Evolutionary conservation across 345 rosid genomes (phyloP).

Genomic region (Firmiana major): DNA sequence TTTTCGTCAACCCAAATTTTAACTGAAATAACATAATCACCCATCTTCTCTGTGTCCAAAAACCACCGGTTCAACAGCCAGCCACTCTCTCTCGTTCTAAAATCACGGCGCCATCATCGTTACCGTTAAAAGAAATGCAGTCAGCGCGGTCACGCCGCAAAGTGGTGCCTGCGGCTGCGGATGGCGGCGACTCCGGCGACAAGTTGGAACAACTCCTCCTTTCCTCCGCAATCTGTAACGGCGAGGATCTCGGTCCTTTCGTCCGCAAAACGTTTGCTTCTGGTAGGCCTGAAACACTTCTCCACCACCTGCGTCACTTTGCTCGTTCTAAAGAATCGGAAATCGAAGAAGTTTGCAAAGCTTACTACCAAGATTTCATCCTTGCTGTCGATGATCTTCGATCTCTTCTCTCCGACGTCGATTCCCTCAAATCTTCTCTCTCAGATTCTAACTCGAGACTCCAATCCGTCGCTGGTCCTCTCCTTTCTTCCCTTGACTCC

Average conservation of each 20-base stretch:
- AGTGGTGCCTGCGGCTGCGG: constrained; percentile 42
- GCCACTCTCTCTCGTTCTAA: constrained; percentile 2
- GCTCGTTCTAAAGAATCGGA: constrained; percentile 88
- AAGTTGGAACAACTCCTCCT: constrained; percentile 80
- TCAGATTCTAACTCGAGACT: constrained; percentile 82
- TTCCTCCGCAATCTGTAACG: constrained; percentile 88
- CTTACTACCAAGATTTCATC: constrained; percentile 96
- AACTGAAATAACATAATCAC: not conserved
- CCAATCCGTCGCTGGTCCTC: constrained; percentile 80
- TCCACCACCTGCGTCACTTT: constrained; percentile 81
- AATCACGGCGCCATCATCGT: constrained; percentile 16
- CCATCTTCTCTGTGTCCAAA: constrained; percentile 5
- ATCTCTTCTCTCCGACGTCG: constrained; percentile 96
- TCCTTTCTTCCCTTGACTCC: constrained; percentile 68
- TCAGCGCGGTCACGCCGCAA: constrained; percentile 74
- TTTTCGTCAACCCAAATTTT: not conserved
- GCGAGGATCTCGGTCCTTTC: constrained; percentile 87
- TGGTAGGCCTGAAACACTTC: constrained; percentile 84
- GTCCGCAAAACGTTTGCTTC: constrained; percentile 76
- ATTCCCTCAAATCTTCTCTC: constrained; percentile 86
- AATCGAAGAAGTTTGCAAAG: constrained; percentile 96
- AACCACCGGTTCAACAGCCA: constrained; percentile 15
- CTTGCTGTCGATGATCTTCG: constrained; percentile 96
- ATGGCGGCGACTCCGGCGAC: constrained; percentile 67
- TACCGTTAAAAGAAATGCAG: constrained; percentile 43